Base-by-base conservation (phyloP, 1,139 yeast species). In the Arxiozyma slooffiae region DNA sequence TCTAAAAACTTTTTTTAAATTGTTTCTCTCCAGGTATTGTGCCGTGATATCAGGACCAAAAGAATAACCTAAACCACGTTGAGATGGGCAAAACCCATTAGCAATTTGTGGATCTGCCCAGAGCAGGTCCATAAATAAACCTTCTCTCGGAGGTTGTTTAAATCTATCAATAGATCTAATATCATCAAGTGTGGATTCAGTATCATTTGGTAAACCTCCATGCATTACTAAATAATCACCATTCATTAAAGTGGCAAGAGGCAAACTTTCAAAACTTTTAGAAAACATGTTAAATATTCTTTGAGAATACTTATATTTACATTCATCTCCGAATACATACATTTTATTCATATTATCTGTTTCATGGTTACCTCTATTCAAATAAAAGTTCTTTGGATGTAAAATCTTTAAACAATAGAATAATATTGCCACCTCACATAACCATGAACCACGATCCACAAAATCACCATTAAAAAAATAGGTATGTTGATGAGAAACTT, bases 361-460 rank as follows among this genome's bases (percentile, higher is more conserved):
- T 69, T 94, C 98, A 67, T 92, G 99, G 67, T 92, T 92, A 36
- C 99, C 98, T 63, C 99, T 78, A 70, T 92, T 92, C 56, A 92
- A 68, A 68, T 71, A 89, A 48, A 92, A 69, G 47, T 78, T 74
- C 5, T 70, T 63, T n/a, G 99, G 99, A 63, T 76, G 85, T 43
- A 85, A 68, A 42, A 89, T 74, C 71, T 92, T 92, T 68, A 87
- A 77, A 16, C 84, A 78, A 67, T 87, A 90, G 49, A 88, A 75
- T 47, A 86, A 74, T 48, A 94, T 72, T 1, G 97, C 97, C 49
- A 92, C 95, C 67, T 92, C 99, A 64, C 96, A 86, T 4, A 97
- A 88, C 97, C 98, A 92, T 7, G 96, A 86, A 1, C 99, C 99
- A 64, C 99, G 77, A 65, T 92, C 99, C 5, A 92, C 98, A 70